A percentile compares a stretch with the other conserved stretches of the same genome.
Evolutionary conservation across 176 grass and related monocot genomes (phyloP).

Genomic region (Bolboschoenus planiculmis): DNA sequence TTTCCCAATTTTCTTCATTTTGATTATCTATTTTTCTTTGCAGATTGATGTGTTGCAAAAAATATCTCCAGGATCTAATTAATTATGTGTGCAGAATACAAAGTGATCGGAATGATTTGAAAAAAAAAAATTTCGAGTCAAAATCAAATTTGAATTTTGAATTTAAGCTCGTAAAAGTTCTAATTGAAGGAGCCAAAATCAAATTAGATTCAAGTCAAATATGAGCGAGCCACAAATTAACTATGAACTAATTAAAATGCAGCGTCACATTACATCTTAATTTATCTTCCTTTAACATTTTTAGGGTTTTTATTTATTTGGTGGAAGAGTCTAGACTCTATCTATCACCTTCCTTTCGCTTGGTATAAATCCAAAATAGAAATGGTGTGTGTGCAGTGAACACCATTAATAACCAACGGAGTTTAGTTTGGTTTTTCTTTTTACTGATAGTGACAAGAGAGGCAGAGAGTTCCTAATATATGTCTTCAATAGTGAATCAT

Average conservation of each 20-base stretch:
- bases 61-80: background rate
- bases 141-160: background rate
- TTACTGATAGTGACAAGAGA: background rate
- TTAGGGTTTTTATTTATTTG: background rate
- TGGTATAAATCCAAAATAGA: background rate
- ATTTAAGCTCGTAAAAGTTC: background rate
- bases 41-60: background rate
- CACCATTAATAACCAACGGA: background rate
- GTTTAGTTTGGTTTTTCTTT: background rate
- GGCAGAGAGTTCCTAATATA: background rate
- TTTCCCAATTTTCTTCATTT: background rate
- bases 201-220: background rate
- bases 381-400: background rate
- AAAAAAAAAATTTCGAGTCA: background rate
- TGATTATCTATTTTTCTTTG: background rate
- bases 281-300: background rate
- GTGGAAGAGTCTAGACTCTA: background rate
- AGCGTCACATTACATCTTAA: background rate
- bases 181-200: background rate
- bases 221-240: background rate
- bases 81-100: background rate
- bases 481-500: background rate
- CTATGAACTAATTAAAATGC: background rate
- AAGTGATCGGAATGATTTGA: background rate
- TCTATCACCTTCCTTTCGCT: background rate